Evolutionary conservation across 2,329 filamentous ascomycete species (phyloP).

Genomic region (Pseudopyrenochaeta lycopersici): DNA sequence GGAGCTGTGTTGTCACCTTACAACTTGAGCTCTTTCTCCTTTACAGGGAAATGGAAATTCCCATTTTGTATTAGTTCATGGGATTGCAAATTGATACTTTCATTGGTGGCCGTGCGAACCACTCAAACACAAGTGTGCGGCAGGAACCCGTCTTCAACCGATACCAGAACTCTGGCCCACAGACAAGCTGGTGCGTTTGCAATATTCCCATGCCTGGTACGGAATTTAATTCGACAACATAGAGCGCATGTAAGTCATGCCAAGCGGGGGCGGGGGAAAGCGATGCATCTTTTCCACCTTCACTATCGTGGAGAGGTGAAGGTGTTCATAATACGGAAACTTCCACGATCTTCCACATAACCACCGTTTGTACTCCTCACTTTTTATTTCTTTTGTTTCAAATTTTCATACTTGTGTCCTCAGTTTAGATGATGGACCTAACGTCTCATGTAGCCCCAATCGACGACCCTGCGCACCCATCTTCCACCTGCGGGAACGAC

Average conservation of each 20-base stretch:
- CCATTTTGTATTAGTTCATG: too few species aligned
- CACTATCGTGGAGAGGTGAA: background rate
- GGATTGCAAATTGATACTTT: too few species aligned
- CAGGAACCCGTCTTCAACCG: too few species aligned
- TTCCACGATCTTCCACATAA: background rate
- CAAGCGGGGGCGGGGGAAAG: background rate
- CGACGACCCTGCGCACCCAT: background rate
- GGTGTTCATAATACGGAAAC: background rate
- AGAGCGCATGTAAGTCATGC: too few species aligned
- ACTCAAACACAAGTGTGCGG: too few species aligned
- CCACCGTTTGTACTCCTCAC: slow-evolving; percentile 16
- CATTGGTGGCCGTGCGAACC: too few species aligned
- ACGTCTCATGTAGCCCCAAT: background rate
- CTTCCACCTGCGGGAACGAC: background rate
- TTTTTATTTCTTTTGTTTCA: slow-evolving; percentile 1
- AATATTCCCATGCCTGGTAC: too few species aligned
- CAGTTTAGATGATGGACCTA: background rate
- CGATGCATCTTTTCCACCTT: background rate
- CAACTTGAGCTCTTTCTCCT: background rate
- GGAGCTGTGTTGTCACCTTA: background rate
- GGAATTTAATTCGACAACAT: too few species aligned
- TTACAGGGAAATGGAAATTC: too few species aligned
- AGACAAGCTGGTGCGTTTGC: too few species aligned
- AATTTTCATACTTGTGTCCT: background rate
- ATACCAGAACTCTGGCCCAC: too few species aligned